Evolutionary conservation across 768 basidiomycete species (phyloP).

Genomic region (Cystofilobasidium bisporidii): DNA sequence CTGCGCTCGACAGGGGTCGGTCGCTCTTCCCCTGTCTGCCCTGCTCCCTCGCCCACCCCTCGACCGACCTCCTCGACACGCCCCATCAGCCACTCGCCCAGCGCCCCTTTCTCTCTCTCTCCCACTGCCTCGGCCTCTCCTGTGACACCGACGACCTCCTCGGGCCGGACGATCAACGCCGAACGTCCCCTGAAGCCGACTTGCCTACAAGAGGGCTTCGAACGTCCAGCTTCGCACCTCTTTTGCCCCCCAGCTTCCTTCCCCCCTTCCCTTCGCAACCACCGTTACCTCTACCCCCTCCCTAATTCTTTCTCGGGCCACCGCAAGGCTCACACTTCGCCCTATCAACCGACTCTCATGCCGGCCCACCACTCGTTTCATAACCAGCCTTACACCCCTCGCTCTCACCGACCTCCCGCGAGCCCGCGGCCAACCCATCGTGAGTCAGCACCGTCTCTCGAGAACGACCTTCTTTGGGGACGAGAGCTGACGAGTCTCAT

Average conservation of each 20-base stretch:
- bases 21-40: too few relatives aligned
- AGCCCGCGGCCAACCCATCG: not conserved
- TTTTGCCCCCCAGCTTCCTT: not conserved
- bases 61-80: too few relatives aligned
- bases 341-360: not conserved
- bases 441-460: not conserved
- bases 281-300: not conserved
- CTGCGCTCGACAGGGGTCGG: too few relatives aligned
- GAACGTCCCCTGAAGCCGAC: too few relatives aligned
- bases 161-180: too few relatives aligned
- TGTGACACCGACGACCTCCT: too few relatives aligned
- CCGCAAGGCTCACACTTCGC: not conserved
- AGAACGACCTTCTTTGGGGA: too few relatives aligned
- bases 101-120: too few relatives aligned
- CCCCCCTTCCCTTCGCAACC: not conserved
- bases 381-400: not conserved
- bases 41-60: too few relatives aligned
- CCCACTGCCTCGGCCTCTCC: too few relatives aligned
- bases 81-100: too few relatives aligned
- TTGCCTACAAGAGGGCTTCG: not conserved
- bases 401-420: not conserved
- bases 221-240: not conserved
- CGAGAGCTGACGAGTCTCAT: too few relatives aligned
- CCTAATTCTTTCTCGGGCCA: not conserved
- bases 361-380: slow-evolving; percentile 1